phyloP scores from a whole-genome alignment of 108 stramenopile genomes.

The Pseudonitzschia pungens region DNA sequence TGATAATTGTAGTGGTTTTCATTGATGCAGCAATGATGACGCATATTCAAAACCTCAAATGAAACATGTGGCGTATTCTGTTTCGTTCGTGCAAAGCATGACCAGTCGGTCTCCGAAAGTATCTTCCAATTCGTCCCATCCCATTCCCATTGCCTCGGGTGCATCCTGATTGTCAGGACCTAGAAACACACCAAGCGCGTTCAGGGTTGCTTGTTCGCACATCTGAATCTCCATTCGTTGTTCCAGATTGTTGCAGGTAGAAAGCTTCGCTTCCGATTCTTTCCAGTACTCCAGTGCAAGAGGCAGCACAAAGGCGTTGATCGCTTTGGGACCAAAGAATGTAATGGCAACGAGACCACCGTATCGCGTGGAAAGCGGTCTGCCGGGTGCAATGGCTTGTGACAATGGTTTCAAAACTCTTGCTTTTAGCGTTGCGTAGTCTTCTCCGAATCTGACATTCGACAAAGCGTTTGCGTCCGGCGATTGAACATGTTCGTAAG shows the following conservation, averaged over 20 bases:
- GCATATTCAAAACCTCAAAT: too few relatives aligned
- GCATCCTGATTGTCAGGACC: constrained; percentile 39
- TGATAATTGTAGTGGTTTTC: not conserved
- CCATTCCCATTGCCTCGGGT: constrained; percentile 34
- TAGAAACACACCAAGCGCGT: constrained; percentile 56
- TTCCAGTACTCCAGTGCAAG: constrained; percentile 67
- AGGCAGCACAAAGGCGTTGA: constrained; percentile 81
- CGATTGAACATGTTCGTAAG: not conserved
- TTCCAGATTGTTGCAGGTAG: constrained; percentile 24
- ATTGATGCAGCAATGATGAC: too few relatives aligned
- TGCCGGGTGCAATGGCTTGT: constrained; percentile 43
- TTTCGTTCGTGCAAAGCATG: constrained; percentile 49
- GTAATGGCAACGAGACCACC: constrained; percentile 82
- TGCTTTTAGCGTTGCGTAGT: constrained; percentile 76
- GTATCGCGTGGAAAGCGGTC: constrained; percentile 57
- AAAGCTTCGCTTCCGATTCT: constrained; percentile 48
- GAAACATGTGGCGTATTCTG: constrained; percentile 52
- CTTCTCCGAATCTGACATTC: constrained; percentile 52
- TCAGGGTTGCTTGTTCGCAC: constrained; percentile 74
- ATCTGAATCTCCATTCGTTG: constrained; percentile 56
- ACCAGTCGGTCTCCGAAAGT: constrained; percentile 71
- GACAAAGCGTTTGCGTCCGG: not conserved
- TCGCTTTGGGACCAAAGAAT: constrained; percentile 71
- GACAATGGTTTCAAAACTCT: constrained; percentile 64
- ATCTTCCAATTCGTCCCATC: constrained; percentile 53